A percentile compares a stretch with the other conserved stretches of the same genome.
These are phyloP conservation scores for Asterella californica DNA, from an alignment of 225 moss, liverwort and hornwort species.

Conservation along the genomic window DNA sequence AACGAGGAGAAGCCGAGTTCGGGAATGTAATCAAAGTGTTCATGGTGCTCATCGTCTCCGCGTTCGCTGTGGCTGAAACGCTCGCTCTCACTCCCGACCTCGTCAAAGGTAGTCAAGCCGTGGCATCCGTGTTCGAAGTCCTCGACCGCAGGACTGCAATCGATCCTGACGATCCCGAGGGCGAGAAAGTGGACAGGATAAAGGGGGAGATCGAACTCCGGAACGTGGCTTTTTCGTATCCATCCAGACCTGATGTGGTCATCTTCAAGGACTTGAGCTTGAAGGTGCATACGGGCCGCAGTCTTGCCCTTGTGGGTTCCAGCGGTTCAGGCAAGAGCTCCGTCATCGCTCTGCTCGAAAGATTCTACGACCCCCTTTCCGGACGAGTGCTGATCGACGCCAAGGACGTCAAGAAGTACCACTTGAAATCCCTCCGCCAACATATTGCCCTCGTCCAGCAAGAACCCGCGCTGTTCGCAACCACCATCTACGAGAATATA, in stretches of 20 bases:
- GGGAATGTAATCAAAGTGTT: slow-evolving; percentile 26
- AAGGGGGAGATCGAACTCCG: slow-evolving; percentile 32
- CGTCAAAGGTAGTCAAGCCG: slow-evolving; percentile 38
- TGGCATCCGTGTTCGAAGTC: slow-evolving; percentile 35
- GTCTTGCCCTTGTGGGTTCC: slow-evolving; percentile 41
- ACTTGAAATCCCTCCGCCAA: slow-evolving; percentile 34
- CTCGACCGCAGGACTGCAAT: slow-evolving; percentile 35
- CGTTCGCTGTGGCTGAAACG: slow-evolving; percentile 36
- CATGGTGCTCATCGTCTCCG: slow-evolving; percentile 21
- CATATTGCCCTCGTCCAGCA: slow-evolving; percentile 45
- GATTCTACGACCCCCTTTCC: slow-evolving; percentile 39
- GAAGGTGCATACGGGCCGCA: slow-evolving; percentile 31
- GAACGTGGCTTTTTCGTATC: slow-evolving; percentile 32
- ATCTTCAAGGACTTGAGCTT: slow-evolving; percentile 36
- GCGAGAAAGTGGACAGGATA: slow-evolving; percentile 14
- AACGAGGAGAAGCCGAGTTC: slow-evolving; percentile 10
- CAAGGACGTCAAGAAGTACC: slow-evolving; percentile 27
- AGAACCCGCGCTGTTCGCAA: slow-evolving; percentile 40
- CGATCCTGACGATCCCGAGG: slow-evolving; percentile 30
- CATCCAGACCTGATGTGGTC: slow-evolving; percentile 36
- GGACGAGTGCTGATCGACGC: slow-evolving; percentile 37
- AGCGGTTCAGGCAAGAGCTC: slow-evolving; percentile 50
- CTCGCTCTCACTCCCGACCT: slow-evolving; percentile 45
- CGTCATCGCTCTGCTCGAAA: slow-evolving; percentile 40
- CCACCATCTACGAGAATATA: slow-evolving; percentile 36